Evolutionary conservation across 225 moss, liverwort and hornwort species (phyloP).

Genomic region (Pseudoscleropodium purum): DNA sequence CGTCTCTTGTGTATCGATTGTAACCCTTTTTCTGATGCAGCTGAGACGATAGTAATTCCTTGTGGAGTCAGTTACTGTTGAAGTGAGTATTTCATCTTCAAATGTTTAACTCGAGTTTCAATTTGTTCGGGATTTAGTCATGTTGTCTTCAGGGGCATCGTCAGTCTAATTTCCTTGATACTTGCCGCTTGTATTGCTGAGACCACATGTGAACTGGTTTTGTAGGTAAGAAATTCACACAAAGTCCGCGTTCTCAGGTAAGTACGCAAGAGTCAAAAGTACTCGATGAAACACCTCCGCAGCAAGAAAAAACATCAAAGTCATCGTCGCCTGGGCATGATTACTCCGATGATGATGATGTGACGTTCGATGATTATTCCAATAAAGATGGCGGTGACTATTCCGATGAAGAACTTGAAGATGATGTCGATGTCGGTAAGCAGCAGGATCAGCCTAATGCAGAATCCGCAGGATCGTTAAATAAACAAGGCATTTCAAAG

Average conservation of each 20-base stretch:
- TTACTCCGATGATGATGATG: slow-evolving; percentile 19
- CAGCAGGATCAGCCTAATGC: neutral
- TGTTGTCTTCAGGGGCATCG: neutral
- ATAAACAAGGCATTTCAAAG: neutral
- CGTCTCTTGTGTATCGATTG: neutral
- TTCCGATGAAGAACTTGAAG: slow-evolving; percentile 31
- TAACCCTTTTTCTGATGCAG: neutral
- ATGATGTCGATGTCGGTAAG: slow-evolving; percentile 21
- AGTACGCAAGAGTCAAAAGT: slow-evolving; percentile 12
- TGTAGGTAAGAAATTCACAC: slow-evolving; percentile 28
- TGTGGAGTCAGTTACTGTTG: neutral
- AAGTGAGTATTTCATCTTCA: neutral
- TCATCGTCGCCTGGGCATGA: slow-evolving; percentile 6
- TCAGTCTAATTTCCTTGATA: neutral
- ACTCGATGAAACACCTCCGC: slow-evolving; percentile 6
- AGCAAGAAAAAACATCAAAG: slow-evolving; percentile 5
- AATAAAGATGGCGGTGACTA: slow-evolving; percentile 28
- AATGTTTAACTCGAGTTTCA: neutral
- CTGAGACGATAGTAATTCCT: neutral
- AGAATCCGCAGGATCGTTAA: neutral
- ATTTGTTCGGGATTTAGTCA: neutral
- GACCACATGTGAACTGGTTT: neutral
- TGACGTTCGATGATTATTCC: slow-evolving; percentile 34
- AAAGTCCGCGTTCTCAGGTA: slow-evolving; percentile 10
- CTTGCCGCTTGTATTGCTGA: neutral